These are phyloP conservation scores for Colletotrichum sojae DNA, from an alignment of 2,329 filamentous ascomycete species.

Conservation along the genomic window DNA sequence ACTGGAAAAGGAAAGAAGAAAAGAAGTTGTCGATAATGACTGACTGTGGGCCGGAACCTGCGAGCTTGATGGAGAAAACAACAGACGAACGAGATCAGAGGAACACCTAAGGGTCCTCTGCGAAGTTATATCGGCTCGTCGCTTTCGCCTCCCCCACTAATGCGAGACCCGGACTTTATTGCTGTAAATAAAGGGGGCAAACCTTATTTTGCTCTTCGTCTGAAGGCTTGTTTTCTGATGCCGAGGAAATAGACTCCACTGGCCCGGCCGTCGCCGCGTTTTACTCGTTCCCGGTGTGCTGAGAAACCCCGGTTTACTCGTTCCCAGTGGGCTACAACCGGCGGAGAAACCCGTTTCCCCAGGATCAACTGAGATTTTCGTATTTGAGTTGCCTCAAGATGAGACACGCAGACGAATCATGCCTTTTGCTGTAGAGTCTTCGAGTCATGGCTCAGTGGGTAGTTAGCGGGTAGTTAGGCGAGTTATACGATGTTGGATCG, in stretches of 20 bases:
- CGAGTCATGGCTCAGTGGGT: conserved; percentile 7
- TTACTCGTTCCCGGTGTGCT: background rate
- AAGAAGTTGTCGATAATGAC: conserved; percentile 4
- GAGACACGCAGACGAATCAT: conserved; percentile 26
- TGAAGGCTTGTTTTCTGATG: conserved; percentile 13
- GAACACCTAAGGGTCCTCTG: background rate
- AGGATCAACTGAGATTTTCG: background rate
- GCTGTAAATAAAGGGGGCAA: conserved; percentile 15
- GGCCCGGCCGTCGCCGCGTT: too few species aligned
- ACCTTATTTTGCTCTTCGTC: conserved; percentile 15
- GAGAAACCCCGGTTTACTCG: background rate
- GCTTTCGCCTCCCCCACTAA: background rate
- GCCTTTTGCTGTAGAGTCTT: background rate
- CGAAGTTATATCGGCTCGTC: conserved; percentile 1
- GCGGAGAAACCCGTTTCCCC: background rate
- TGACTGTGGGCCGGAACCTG: conserved; percentile 6
- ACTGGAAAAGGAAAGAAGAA: background rate
- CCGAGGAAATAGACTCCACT: background rate
- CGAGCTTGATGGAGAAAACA: background rate
- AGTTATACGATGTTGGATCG: background rate
- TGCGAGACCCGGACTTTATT: conserved; percentile 5
- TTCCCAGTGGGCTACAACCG: background rate
- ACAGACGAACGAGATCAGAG: too few species aligned
- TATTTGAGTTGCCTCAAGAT: conserved; percentile 25
- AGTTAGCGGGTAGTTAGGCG: conserved; percentile 9